Base-by-base conservation (phyloP, 306 rosid species). In the Amphicarpaea edgeworthii region DNA sequence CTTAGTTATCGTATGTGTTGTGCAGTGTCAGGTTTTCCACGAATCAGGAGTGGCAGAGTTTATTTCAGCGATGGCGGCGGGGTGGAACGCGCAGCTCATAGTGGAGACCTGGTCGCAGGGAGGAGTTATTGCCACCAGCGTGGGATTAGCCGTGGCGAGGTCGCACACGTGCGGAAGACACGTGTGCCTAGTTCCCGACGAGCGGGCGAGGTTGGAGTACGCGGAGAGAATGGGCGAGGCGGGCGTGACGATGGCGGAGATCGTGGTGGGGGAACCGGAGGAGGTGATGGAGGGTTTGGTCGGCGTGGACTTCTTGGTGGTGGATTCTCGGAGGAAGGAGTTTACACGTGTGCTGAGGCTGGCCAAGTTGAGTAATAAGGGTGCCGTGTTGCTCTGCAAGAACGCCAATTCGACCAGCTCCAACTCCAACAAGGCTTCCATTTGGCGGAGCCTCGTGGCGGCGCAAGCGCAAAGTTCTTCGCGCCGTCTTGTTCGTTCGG, bases 31-130 rank as follows among this genome's bases (percentile, higher is more conserved):
- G 77, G 65, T 86, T 54, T 80, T 34, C 57, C 80, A 20, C 0
- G 97, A 88, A 83, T 92, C 96, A 0, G 97, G 99, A 12, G 97
- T 87, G 7, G 89, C 97, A 28, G 99, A 95, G 88, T 81, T 95
- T 1, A 17, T 92, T 55, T 87, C 99, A 1, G 97, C 99, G 57
- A 92, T 92, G 97, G 96, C 97, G 1, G 97, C 97, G 8, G 99
- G 99, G 15, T 90, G 97, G 99, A 90, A 90, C 80, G 85, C 99
- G 0, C 78, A 79, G 55, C 79, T 95, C 68, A 90, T 95, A 20
- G 96, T 90, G 8, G 99, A 95, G 84, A 92, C 99, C 8, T 90
- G 99, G 99, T 90, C 97, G 1, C 88, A 54, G 16, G 97, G 97
- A 2, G 99, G 97, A 7, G 79, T 73, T 14, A 85, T 88, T 6